phyloP scores from a whole-genome alignment of 345 rosid species.

The Geranium brycei region DNA sequence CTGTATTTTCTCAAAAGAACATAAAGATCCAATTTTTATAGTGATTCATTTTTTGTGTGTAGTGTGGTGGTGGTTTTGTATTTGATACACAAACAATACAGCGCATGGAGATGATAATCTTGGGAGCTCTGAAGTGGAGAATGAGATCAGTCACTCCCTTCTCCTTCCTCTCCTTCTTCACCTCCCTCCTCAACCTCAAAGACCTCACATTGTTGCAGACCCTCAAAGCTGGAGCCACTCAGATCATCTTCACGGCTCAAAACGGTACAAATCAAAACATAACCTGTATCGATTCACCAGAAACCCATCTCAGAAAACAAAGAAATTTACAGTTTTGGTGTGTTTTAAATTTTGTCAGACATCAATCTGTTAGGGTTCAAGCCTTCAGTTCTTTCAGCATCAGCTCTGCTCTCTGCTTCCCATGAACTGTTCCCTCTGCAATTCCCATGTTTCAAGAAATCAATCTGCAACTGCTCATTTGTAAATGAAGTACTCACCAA shows the following conservation, averaged over 20 bases:
- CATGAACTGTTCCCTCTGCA: constrained; percentile 36
- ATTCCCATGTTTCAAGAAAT: constrained; percentile 17
- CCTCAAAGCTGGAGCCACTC: constrained; percentile 28
- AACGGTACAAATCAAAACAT: constrained; percentile 15
- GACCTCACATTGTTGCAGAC: constrained; percentile 20
- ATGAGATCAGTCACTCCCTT: constrained; percentile 49
- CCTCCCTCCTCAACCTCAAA: constrained; percentile 13
- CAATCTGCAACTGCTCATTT: constrained; percentile 20
- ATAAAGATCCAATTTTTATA: not conserved
- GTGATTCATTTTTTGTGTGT: constrained; percentile 7
- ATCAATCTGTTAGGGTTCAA: constrained; percentile 30
- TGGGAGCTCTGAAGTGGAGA: constrained; percentile 37
- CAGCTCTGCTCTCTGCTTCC: constrained; percentile 32
- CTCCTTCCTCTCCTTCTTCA: constrained; percentile 24
- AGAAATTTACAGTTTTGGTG: no score
- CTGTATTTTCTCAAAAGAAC: not conserved
- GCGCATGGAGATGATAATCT: constrained; percentile 40
- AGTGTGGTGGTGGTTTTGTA: constrained; percentile 21
- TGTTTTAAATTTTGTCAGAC: constrained; percentile 17
- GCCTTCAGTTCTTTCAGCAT: constrained; percentile 41
- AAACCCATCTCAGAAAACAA: constrained; percentile 6
- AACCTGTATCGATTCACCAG: no score
- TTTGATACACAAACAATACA: constrained; percentile 26
- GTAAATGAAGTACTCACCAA: constrained; percentile 21
- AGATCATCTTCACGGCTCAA: constrained; percentile 30